Evolutionary conservation across 2,329 filamentous ascomycete genomes (phyloP).

Genomic region (Aspergillus cejpii): DNA sequence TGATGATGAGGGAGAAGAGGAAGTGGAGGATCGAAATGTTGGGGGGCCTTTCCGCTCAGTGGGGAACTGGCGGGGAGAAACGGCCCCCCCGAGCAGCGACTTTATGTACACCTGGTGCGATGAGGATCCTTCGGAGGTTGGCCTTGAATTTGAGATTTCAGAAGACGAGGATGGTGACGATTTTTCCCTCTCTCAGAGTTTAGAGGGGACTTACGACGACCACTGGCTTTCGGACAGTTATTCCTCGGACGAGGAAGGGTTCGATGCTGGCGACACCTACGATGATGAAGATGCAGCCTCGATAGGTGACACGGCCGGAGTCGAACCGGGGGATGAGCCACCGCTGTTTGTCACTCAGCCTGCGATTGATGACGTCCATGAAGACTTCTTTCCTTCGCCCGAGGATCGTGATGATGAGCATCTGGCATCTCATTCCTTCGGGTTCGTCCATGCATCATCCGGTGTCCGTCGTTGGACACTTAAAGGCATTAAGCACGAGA

Average conservation of each 20-base stretch:
- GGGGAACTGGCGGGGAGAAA: conserved; percentile 32
- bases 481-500: conserved; percentile 72
- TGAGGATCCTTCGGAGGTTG: conserved; percentile 34
- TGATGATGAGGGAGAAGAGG: conserved; percentile 50
- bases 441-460: conserved; percentile 81
- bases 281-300: conserved; percentile 52
- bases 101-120: conserved; percentile 36
- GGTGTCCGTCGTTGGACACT: conserved; percentile 71
- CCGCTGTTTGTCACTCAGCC: conserved; percentile 83
- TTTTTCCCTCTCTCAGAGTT: conserved; percentile 31
- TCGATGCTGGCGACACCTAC: conserved; percentile 44
- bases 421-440: conserved; percentile 70
- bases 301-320: conserved; percentile 69
- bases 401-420: conserved; percentile 74
- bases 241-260: conserved; percentile 49
- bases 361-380: conserved; percentile 76
- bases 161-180: conserved; percentile 48
- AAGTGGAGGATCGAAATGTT: conserved; percentile 33
- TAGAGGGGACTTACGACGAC: conserved; percentile 37
- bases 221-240: conserved; percentile 43
- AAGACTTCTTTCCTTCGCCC: conserved; percentile 74
- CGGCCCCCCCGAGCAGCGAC: conserved; percentile 24
- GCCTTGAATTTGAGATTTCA: conserved; percentile 47
- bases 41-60: conserved; percentile 41
- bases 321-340: conserved; percentile 66